Base-by-base conservation (phyloP, 2,329 filamentous ascomycete species). In the Lithohypha guttulata region DNA sequence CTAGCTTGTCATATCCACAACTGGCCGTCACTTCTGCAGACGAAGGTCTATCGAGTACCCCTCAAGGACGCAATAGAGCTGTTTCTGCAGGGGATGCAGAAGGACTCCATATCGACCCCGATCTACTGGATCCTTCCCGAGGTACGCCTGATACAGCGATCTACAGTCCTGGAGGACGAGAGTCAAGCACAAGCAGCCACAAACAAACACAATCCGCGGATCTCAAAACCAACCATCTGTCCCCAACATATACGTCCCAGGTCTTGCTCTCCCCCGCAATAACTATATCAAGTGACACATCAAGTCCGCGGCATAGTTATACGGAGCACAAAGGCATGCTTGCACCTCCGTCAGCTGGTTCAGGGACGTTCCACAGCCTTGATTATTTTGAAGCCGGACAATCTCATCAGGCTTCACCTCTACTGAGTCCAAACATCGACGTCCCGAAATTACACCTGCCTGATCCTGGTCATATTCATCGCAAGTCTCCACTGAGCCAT, bases 11-110 rank as follows among this genome's bases (percentile, higher is more conserved):
- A 18, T 22, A 26, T 7, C 30, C 37, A 13, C 29, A 40, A 4
- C 28, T 27, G 13, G 30, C 29, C 7, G 6, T 40, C 10, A 27
- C 30, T 3, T 14, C 20, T 10, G 7, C 29, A n/a, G 29, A 25
- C 5, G 37, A 27, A 7, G 9, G 4, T 28, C 15, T 28, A 6
- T 28, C 26, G 4, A 14, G 11, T 14, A 28, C n/a, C 26, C 26
- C 26, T 10, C n/a, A 14, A 28, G 50, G 50, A 37, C 59, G 66
- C 35, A 56, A 57, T 31, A 61, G 75, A 44, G 75, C 76, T 15
- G 72, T 78, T 2, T 78, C 76, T 11, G 69, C 73, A 2, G 76
- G 76, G 46, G 73, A 74, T 53, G 68, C 71, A 2, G 58, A 65
- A 21, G 59, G 60, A 8, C 50, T 71, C 20, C 61, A 56, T 17